phyloP scores from a whole-genome alignment of 371 early-diverging fungal genomes.

The Ecytonucleospora hepatopenaei region DNA sequence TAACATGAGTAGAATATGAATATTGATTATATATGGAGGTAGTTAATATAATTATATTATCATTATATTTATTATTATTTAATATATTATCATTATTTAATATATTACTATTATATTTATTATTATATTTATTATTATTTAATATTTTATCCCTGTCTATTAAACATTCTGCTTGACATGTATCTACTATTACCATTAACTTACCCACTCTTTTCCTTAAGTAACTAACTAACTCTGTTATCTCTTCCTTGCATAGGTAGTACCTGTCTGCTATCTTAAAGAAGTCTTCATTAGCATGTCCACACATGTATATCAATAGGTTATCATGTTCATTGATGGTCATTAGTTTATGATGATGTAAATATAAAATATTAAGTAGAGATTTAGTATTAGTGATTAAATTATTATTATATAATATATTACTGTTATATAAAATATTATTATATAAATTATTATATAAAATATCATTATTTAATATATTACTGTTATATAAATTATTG shows the following conservation, averaged over 20 bases:
- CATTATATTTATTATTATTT: no score
- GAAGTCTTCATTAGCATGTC: conserved; percentile 53
- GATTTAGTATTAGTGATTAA: neutral
- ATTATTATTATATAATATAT: neutral
- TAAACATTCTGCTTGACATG: conserved; percentile 53
- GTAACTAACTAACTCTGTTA: conserved; percentile 34
- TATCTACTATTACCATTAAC: conserved; percentile 52
- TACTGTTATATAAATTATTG: no score
- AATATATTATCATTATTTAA: no score
- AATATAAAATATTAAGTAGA: conserved; percentile 44
- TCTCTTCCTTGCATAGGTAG: conserved; percentile 43
- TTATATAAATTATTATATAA: no score
- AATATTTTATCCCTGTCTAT: conserved; percentile 35
- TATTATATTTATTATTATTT: conserved; percentile 41
- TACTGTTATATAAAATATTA: neutral
- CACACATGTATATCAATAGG: conserved; percentile 51
- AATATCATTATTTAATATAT: neutral
- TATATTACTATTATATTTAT: no score
- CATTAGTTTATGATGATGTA: conserved; percentile 33
- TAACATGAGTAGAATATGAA: conserved; percentile 28
- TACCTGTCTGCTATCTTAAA: conserved; percentile 49
- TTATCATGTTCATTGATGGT: conserved; percentile 39
- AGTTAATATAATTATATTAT: conserved; percentile 32
- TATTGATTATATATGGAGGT: conserved; percentile 43
- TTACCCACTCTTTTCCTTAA: conserved; percentile 37